Evolutionary conservation across 257 asterid species (phyloP).

Genomic region (Petrea volubilis): DNA sequence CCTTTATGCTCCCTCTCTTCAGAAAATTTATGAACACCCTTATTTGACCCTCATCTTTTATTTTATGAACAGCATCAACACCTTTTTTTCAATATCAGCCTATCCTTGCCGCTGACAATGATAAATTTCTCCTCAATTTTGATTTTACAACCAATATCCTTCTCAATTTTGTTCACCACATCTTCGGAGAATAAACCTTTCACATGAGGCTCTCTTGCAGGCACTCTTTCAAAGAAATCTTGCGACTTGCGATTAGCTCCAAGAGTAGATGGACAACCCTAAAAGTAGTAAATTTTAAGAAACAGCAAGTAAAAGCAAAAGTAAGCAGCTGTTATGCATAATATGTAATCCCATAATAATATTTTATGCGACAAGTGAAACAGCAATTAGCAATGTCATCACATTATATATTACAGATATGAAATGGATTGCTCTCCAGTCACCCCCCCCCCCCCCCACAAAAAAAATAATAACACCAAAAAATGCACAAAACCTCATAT

Average conservation of each 20-base stretch:
- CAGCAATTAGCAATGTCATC: background rate
- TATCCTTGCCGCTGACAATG: slow-evolving; percentile 96
- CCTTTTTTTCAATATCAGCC: slow-evolving; percentile 87
- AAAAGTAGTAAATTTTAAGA: slow-evolving; percentile 27
- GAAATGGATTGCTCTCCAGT: too few relatives aligned
- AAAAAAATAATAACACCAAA: background rate
- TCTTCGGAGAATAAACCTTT: slow-evolving; percentile 82
- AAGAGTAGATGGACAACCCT: slow-evolving; percentile 99
- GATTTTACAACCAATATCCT: slow-evolving; percentile 90
- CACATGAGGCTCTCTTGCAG: slow-evolving; percentile 89
- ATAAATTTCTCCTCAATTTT: slow-evolving; percentile 91
- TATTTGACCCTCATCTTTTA: slow-evolving; percentile 72
- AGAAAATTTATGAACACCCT: slow-evolving; percentile 55
- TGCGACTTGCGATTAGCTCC: slow-evolving; percentile 96
- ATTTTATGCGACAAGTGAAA: slow-evolving; percentile 5
- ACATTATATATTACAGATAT: background rate
- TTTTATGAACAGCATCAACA: slow-evolving; percentile 87
- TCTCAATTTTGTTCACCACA: slow-evolving; percentile 84
- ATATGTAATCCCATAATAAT: background rate
- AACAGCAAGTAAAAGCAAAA: background rate
- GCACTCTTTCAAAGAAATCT: slow-evolving; percentile 94
- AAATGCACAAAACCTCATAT: background rate
- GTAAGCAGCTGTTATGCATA: background rate
- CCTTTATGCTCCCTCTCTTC: slow-evolving; percentile 65
- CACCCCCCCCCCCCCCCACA: too few relatives aligned